Evolutionary conservation across 2,329 filamentous ascomycete genomes (phyloP), one percentile per base, ranked within the genome.

Genomic region (Phialophora expanda): DNA sequence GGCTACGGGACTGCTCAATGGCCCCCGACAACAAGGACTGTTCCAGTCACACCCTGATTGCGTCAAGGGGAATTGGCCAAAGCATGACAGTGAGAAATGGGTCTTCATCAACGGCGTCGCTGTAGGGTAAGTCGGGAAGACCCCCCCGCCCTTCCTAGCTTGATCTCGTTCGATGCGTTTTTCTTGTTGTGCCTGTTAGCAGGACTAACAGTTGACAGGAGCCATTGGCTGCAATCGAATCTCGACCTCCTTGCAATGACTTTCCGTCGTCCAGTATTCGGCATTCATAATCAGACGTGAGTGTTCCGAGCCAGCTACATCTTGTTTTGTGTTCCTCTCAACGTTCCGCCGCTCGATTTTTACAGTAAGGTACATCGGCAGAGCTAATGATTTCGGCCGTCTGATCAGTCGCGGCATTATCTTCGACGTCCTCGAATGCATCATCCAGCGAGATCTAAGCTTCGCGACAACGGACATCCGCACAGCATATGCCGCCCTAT

Each of bases 81-180:
- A 46, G 28, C 66, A 66, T 57, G 61, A 55, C 12, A 57, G 59
- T 51, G 69, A 66, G 62, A 62, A 50, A 72, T 94, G 91, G 91
- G 82, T 93, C n/a, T 93, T 90, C 74, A 76, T 93, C 59, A 93
- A 93, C 73, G 91, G 91, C 0, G 86, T 93, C 30, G 86, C 72
- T 11, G 73, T 75, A 73, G 75, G 72, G 69, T 72, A 63, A 44
- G 59, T 61, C n/a, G 62, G 2, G 22, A n/a, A n/a, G n/a, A n/a
- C n/a, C n/a, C n/a, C n/a, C n/a, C n/a, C n/a, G n/a, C n/a, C n/a
- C n/a, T n/a, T n/a, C n/a, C n/a, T n/a, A n/a, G n/a, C 14, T 28
- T 28, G 3, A 28, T 7, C 28, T 34, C 9, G 32, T 12, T 34
- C 9, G 32, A 34, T 12, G 0, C 11, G 9, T 9, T 34, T 34